Base-by-base conservation (phyloP, 129 eudicot genomes). In the Apium graveolens region DNA sequence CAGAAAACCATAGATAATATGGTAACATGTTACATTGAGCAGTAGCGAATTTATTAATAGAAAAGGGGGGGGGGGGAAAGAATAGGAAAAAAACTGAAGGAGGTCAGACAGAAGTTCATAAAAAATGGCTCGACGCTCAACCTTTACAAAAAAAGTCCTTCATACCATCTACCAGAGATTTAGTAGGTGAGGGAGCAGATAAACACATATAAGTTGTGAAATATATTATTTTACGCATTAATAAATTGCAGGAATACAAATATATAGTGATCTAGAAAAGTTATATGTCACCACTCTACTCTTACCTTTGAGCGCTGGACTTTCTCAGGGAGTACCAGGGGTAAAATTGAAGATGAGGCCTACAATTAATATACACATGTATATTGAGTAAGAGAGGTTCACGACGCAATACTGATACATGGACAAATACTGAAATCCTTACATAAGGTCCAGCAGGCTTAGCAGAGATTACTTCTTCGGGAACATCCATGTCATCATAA, bases 291-390 rank as follows among this genome's bases (percentile, higher is more conserved):
- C 31, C 39, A 74, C 2, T 78, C 37, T 69, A 37, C 37, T 62
- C 73, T 51, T 82, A 87, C 98, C 96, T 95, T 95, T 74, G 96
- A 79, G 76, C 94, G 92, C 70, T 88, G 92, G 76, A 95, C 89
- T 86, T 92, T 95, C 73, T 95, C 98, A 38, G 97, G 82, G 78
- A 95, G 88, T 72, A 95, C 80, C 91, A 95, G 82, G 74, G 98
- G 92, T 90, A 94, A 57, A 78, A 78, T 90, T 48, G 98, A 88
- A 63, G 96, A 88, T 38, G 91, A 88, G 39, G 83, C 86, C 98
- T 95, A 86, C 88, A 91, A 84, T 72, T 51, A 13, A 78, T 51
- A 78, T 45, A 26, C 68, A 60, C 34, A 60, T 76, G 17, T 66
- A 32, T 4, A 63, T 63, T 27, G 68, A 13, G 29, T 16, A 35